Evolutionary conservation across 1,284 basidiomycete genomes (phyloP), one percentile per base, ranked within the genome.

Genomic region (Irpex lacteus): DNA sequence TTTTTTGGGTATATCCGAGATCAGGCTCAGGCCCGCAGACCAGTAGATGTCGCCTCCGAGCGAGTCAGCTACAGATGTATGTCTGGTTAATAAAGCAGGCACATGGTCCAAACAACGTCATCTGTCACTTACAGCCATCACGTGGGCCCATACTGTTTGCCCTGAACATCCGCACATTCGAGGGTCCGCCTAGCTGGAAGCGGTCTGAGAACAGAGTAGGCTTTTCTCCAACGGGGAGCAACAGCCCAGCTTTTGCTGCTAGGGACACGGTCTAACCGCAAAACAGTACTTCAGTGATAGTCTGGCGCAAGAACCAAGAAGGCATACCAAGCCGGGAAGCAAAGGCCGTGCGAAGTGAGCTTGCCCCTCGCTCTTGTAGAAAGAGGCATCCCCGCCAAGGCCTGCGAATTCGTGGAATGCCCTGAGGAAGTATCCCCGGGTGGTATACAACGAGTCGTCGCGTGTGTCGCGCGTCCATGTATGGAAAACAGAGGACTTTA

Each of bases 121-220:
- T 11, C n/a, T 13, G 11, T 47, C 1, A 74, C 88, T 67, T 72
- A 94, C 93, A 72, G 32, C 88, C 86, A 71, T 97, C 94, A 37
- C 86, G 84, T 1, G 93, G 89, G 0, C 98, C 98, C 75, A 99
- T 81, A 0, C 90, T 85, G 71, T 95, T 96, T 34, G 87, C 82
- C 64, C 87, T 87, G 81, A 98, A 98, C 66, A 91, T 90, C 32
- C 98, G 83, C 2, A 99, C 82, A 58, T 88, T 93, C n/a, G 91
- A 88, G 0, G 98, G 96, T 0, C 97, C 98, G 34, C 97, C 98
- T 0, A 98, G 83, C 70, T 97, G 96, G 74, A 96, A 97, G 4
- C 95, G 86, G 76, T 99, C 98, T 40, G 84, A 87, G 73, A 93
- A 91, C 59, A 84, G 82, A 32, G 85, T 80, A 13, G 78, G 77